Percentiles rank a stretch among this genome's conserved stretches.
phyloP scores from a whole-genome alignment of 2,329 filamentous ascomycete species.

The Cercospora zeina region DNA sequence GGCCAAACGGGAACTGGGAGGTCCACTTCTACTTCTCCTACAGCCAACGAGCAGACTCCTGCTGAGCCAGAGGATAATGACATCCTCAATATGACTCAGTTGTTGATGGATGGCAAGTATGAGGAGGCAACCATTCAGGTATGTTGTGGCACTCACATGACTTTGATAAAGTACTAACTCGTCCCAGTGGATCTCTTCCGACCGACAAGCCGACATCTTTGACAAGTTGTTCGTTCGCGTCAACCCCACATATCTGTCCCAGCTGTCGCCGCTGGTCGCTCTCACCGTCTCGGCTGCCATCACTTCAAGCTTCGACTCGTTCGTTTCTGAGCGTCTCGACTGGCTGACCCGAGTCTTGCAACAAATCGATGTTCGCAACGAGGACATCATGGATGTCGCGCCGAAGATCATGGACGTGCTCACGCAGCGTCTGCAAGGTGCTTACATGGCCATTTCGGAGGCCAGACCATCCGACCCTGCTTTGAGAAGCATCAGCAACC shows the following conservation, averaged over 20 bases:
- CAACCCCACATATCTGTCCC: slow-evolving; percentile 57
- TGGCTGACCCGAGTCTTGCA: slow-evolving; percentile 60
- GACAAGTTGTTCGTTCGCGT: slow-evolving; percentile 61
- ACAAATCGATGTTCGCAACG: slow-evolving; percentile 50
- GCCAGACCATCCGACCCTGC: slow-evolving; percentile 51
- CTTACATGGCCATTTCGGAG: slow-evolving; percentile 58
- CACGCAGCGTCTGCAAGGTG: slow-evolving; percentile 57
- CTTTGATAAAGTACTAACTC: slow-evolving; percentile 39
- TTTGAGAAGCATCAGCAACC: slow-evolving; percentile 39
- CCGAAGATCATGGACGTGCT: slow-evolving; percentile 63
- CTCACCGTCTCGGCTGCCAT: slow-evolving; percentile 65
- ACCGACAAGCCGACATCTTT: slow-evolving; percentile 60
- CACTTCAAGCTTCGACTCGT: slow-evolving; percentile 56
- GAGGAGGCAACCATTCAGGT: slow-evolving; percentile 51
- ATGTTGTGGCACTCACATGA: slow-evolving; percentile 16
- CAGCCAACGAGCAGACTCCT: slow-evolving; percentile 32
- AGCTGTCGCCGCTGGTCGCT: slow-evolving; percentile 58
- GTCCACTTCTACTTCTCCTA: slow-evolving; percentile 17
- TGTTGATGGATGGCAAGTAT: slow-evolving; percentile 59
- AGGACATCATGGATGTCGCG: slow-evolving; percentile 57
- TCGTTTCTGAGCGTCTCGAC: slow-evolving; percentile 55
- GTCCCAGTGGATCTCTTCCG: slow-evolving; percentile 61
- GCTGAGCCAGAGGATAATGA: slow-evolving; percentile 56
- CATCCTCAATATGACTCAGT: slow-evolving; percentile 60
- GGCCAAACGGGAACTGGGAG: slow-evolving; percentile 45